Base-by-base conservation (phyloP, 163 green algal species). In the Prototheca cutis region DNA sequence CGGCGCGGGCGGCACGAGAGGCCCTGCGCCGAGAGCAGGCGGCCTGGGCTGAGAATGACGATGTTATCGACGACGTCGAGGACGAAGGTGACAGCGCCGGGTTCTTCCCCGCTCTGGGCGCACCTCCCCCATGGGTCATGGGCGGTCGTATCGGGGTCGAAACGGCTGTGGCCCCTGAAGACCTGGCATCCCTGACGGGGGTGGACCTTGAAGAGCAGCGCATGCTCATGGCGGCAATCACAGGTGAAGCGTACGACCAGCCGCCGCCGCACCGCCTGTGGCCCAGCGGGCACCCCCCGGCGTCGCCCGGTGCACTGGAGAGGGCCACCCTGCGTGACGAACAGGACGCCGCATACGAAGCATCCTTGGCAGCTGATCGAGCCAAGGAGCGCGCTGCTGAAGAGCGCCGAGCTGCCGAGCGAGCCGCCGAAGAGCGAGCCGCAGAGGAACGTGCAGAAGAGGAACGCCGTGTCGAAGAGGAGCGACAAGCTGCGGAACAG, bases 181-280 rank as follows among this genome's bases (percentile, higher is more conserved):
- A n/a, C n/a, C n/a, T n/a, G n/a, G 47, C 21, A 19, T 6, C 10
- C 49, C 49, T 34, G 49, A 15, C 49, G 30, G 83, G 78, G 53
- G 74, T 93, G 21, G 72, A 87, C 66, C 21, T 83, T n/a, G 82
- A 93, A 75, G 85, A 93, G 73, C 82, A 87, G 21, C 69, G 70
- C 33, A 91, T 91, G 85, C 72, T 93, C 49, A 76, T 91, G 66
- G 84, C 85, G 34, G 84, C 84, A 0, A 73, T 89, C 68, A 71
- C 89, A 55, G 84, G 84, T 3, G 69, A 87, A 18, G 76, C 76
- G 2, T 93, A 93, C 58, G 58, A 83, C 34, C 77, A 73, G n/a
- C 63, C 13, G 28, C 40, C 56, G 32, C 24, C 5, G 10, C 28
- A 15, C 8, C 15, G 13, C 39, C 53, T 15, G 28, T 45, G 10